Base-by-base conservation (phyloP, 2,329 filamentous ascomycete genomes). In the Rhynchosporium agropyri region DNA sequence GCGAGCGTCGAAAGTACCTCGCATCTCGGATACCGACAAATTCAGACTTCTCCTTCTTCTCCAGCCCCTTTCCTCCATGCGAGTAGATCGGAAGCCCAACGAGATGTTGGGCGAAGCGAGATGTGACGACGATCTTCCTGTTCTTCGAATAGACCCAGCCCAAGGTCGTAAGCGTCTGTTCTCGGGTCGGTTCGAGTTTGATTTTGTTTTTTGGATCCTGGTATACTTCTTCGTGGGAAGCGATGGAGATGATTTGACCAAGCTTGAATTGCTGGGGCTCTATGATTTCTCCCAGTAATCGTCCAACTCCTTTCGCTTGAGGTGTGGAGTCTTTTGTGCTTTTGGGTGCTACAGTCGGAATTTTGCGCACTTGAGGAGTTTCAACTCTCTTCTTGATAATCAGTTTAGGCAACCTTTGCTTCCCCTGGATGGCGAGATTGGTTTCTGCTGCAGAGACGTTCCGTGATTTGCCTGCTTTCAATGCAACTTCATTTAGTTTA, bases 31-130 rank as follows among this genome's bases (percentile, higher is more conserved):
- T 58, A 2, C 56, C 56, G 3, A 58, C 45, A 50, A 38, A 49
- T 9, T 58, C 56, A 3, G 42, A 40, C 13, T 29, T 49, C 7
- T 48, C 42, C 46, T 58, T 58, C 10, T 49, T 49, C 10, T 58
- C 20, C 9, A 58, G n/a, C 5, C 56, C 45, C 15, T 48, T 48
- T 4, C 56, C 45, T 9, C 46, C 36, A 7, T 58, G 46, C 15
- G 56, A 48, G 8, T 38, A 58, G 8, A 58, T 58, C 4, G 56
- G 56, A 31, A 58, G 42, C 3, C 43, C 56, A 5, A 58, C 56
- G 26, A 58, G 8, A 29, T 58, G 43, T 13, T 48, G 43, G 5
- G 42, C n/a, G 29, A 58, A 58, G 4, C 28, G 42, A 4, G 33
- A 40, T 28, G 49, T 49, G 20, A 58, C 43, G 4, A 58, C 45